Percentiles rank a stretch among this genome's conserved stretches.
These are phyloP conservation scores for Drechslerella dactyloides DNA, from an alignment of 2,329 filamentous ascomycete species.

Conservation along the genomic window DNA sequence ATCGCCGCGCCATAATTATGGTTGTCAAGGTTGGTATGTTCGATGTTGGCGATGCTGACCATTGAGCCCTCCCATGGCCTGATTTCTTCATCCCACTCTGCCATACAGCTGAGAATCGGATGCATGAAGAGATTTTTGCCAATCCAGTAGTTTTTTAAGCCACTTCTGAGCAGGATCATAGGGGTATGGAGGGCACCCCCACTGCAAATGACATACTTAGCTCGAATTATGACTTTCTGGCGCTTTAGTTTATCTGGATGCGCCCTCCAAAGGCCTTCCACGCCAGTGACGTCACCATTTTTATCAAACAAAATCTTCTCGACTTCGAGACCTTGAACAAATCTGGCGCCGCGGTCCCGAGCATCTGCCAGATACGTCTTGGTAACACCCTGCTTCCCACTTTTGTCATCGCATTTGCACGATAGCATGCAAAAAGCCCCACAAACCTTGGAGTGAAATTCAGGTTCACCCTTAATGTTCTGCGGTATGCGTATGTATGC, in stretches of 20 bases:
- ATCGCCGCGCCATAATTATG: conserved; percentile 82
- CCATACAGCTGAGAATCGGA: conserved; percentile 68
- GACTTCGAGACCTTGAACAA: conserved; percentile 81
- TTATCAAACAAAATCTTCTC: conserved; percentile 72
- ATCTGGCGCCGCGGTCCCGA: conserved; percentile 74
- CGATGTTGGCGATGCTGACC: conserved; percentile 76
- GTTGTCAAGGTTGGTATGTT: conserved; percentile 81
- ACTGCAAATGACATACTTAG: conserved; percentile 55
- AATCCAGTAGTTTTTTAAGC: conserved; percentile 69
- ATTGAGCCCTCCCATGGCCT: conserved; percentile 77
- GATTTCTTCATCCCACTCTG: conserved; percentile 71
- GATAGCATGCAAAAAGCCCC: conserved; percentile 64
- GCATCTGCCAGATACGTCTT: conserved; percentile 81
- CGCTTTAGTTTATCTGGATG: conserved; percentile 61
- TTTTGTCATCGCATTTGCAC: conserved; percentile 61
- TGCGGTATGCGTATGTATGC: conserved; percentile 27
- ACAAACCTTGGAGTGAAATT: conserved; percentile 44
- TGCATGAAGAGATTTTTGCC: conserved; percentile 83
- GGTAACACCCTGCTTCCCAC: conserved; percentile 78
- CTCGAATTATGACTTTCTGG: conserved; percentile 56
- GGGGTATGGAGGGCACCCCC: conserved; percentile 79
- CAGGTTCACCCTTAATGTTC: conserved; percentile 36
- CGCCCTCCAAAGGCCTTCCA: conserved; percentile 77
- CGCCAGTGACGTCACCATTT: conserved; percentile 67
- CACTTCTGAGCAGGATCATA: conserved; percentile 76